phyloP scores from a whole-genome alignment of 2,329 filamentous ascomycete genomes.

The Penicillium sp. region DNA sequence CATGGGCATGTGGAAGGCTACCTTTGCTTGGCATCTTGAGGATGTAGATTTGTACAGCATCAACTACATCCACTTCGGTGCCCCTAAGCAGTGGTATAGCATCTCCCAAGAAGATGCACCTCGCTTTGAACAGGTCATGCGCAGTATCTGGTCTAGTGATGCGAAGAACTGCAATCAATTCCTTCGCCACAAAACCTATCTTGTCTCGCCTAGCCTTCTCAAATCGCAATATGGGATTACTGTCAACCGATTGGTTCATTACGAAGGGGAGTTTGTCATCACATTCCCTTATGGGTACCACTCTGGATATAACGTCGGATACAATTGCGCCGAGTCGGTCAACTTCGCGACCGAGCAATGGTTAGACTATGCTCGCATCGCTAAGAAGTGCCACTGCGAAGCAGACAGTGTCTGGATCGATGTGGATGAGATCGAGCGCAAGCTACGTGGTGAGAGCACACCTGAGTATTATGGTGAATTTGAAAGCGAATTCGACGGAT shows the following conservation, averaged over 20 bases:
- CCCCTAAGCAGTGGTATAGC: conserved; percentile 99
- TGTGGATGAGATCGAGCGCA: conserved; percentile 91
- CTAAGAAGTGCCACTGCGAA: conserved; percentile 95
- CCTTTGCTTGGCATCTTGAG: conserved; percentile 97
- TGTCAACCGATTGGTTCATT: conserved; percentile 92
- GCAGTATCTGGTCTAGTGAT: conserved; percentile 81
- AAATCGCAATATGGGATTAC: conserved; percentile 89
- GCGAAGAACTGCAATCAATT: conserved; percentile 96
- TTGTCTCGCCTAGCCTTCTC: conserved; percentile 87
- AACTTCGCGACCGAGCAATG: conserved; percentile 96
- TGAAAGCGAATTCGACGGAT: conserved; percentile 64
- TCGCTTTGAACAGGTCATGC: conserved; percentile 89
- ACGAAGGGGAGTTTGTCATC: conserved; percentile 96
- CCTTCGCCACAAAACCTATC: conserved; percentile 92
- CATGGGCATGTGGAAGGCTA: conserved; percentile 99
- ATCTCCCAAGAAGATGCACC: conserved; percentile 94
- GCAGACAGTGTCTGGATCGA: conserved; percentile 99
- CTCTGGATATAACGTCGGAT: conserved; percentile 95
- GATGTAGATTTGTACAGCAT: conserved; percentile 99
- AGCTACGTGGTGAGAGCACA: conserved; percentile 77
- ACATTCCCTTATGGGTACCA: conserved; percentile 99
- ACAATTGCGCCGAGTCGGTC: conserved; percentile 98
- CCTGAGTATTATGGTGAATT: conserved; percentile 49
- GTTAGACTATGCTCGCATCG: conserved; percentile 91
- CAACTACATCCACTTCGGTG: conserved; percentile 98